These are phyloP conservation scores for Aspergillus pseudoterreus DNA, from an alignment of 2,329 filamentous ascomycete species.

Conservation along the genomic window DNA sequence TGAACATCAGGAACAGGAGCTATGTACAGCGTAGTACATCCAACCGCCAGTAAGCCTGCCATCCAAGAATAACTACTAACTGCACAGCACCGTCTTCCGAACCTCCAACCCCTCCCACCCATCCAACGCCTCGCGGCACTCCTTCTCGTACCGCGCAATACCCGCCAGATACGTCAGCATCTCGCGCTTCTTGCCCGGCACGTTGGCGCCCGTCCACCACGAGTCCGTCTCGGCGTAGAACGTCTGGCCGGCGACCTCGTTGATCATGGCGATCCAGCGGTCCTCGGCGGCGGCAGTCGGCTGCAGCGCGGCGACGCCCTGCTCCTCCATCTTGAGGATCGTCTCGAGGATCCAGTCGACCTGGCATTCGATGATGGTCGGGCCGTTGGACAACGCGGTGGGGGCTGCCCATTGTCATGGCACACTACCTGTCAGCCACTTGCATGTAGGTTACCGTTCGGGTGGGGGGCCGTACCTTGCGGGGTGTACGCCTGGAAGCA, in stretches of 20 bases:
- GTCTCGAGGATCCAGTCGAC: conserved; percentile 45
- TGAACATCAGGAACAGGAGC: no score
- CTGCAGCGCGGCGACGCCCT: not conserved
- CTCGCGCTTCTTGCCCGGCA: conserved; percentile 53
- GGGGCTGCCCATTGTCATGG: conserved; percentile 24
- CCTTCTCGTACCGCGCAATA: conserved; percentile 3
- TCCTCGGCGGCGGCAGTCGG: not conserved
- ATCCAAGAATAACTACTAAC: not conserved
- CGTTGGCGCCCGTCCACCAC: conserved; percentile 55
- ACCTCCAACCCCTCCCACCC: not conserved
- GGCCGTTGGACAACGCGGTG: conserved; percentile 38
- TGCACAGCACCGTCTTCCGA: not conserved
- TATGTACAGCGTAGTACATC: no score
- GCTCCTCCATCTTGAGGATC: conserved; percentile 29
- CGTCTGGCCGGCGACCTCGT: not conserved
- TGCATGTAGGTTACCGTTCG: no score
- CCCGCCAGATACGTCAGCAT: conserved; percentile 37
- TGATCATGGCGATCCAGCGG: not conserved
- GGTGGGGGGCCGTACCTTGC: conserved; percentile 28
- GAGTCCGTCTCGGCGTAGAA: not conserved
- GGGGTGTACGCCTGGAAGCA: conserved; percentile 49
- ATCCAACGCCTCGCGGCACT: not conserved
- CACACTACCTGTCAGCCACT: no score
- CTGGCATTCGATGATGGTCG: conserved; percentile 45
- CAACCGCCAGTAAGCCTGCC: no score